Base-by-base conservation (phyloP, 2,329 filamentous ascomycete genomes). In the Fusarium virguliforme region DNA sequence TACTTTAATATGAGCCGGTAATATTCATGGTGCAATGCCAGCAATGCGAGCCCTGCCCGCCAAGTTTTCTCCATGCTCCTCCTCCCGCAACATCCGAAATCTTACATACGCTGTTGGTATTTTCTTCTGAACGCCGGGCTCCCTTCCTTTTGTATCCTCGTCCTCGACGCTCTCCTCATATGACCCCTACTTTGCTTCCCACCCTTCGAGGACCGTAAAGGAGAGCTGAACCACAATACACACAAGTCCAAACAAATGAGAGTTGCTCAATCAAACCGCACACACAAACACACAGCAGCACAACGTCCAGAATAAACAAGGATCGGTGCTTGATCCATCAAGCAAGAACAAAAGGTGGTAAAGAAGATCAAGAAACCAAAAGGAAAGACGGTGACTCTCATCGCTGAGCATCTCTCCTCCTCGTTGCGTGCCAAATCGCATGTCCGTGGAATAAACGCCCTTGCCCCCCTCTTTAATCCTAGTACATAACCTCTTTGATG, bases 41-140 rank as follows among this genome's bases (percentile, higher is more conserved):
- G 60, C 24, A 61, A 62, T 43, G 57, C 51, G 55, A 69, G 60
- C 63, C 58, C 60, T 67, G 61, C 68, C 64, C 55, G 57, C 71
- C 48, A 43, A 51, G 37, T 41, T 57, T 62, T 64, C 53, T 55
- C 58, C 30, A 61, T 59, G 38, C 43, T 57, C 63, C 56, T 60
- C 56, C 58, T 59, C 35, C 62, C 38, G 38, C 61, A 72, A 67
- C 65, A 70, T 67, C 67, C 60, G 62, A 73, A 75, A 76, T 76
- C 73, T 75, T 76, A 76, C 75, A 76, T 70, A 68, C 65, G 64
- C 54, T 57, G 54, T 61, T 76, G 72, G 67, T 76, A 74, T 76
- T 76, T 74, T 76, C 62, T 69, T 75, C 70, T 76, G 61, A 76
- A 76, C 74, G 74, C 74, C 75, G 57, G 58, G 73, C 73, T 73